phyloP scores from a whole-genome alignment of 2,329 filamentous ascomycete species.

The Aciculosporium take region DNA sequence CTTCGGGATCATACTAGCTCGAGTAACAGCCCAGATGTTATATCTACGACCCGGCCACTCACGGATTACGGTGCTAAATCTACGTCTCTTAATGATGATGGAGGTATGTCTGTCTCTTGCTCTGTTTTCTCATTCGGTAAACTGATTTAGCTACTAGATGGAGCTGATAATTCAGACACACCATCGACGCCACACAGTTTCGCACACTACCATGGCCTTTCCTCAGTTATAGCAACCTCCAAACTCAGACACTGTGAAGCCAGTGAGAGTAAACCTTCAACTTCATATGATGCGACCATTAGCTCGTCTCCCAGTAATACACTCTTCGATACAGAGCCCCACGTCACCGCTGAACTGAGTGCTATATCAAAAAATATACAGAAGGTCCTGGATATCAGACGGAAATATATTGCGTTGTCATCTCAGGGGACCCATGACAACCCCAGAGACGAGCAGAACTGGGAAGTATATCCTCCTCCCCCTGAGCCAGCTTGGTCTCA shows the following conservation, averaged over 20 bases:
- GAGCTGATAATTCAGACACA: constrained; percentile 5
- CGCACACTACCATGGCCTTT: neutral
- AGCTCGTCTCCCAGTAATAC: constrained; percentile 47
- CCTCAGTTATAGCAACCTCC: neutral
- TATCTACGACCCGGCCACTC: constrained; percentile 19
- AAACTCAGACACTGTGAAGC: constrained; percentile 26
- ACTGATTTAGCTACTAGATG: constrained; percentile 7
- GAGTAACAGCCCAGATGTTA: constrained; percentile 31
- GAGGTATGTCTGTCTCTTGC: constrained; percentile 9
- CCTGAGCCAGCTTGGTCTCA: constrained; percentile 73
- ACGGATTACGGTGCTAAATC: constrained; percentile 25
- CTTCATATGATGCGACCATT: constrained; percentile 35
- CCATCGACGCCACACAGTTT: neutral
- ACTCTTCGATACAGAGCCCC: constrained; percentile 58
- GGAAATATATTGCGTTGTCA: constrained; percentile 79
- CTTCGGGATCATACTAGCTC: constrained; percentile 29
- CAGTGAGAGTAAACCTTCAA: constrained; percentile 19
- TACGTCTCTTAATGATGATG: constrained; percentile 17
- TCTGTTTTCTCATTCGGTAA: neutral
- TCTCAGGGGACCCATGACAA: constrained; percentile 73
- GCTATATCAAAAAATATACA: constrained; percentile 85
- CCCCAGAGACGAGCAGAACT: constrained; percentile 68
- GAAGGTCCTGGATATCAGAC: constrained; percentile 71
- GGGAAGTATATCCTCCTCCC: constrained; percentile 82
- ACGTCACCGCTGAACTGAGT: constrained; percentile 70